A percentile compares a stretch with the other conserved stretches of the same genome.
phyloP scores from a whole-genome alignment of 371 early-diverging fungal genomes.

The Apophysomyces variabilis region DNA sequence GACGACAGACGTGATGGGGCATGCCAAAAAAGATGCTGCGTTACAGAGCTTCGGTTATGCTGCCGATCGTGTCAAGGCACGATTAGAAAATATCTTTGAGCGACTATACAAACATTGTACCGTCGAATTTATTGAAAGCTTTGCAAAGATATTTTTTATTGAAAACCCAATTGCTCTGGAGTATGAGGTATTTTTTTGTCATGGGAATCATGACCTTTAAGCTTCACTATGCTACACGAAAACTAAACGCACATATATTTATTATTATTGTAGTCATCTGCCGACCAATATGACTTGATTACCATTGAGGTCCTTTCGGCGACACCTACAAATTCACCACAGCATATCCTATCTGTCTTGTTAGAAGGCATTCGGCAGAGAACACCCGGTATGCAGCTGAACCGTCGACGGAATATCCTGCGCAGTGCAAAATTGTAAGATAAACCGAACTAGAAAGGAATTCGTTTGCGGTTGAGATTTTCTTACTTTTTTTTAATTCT shows the following conservation, averaged over 20 bases:
- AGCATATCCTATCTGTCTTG: slow-evolving; percentile 57
- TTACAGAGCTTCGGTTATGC: slow-evolving; percentile 50
- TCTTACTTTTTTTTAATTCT: slow-evolving; percentile 7
- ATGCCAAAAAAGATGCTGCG: slow-evolving; percentile 47
- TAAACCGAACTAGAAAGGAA: background rate
- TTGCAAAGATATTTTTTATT: slow-evolving; percentile 63
- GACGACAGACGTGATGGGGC: slow-evolving; percentile 26
- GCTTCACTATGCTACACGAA: too few species aligned
- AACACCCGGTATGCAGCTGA: slow-evolving; percentile 53
- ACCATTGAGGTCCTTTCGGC: slow-evolving; percentile 54
- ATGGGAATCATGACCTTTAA: background rate
- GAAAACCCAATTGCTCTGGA: slow-evolving; percentile 60
- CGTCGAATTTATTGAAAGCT: slow-evolving; percentile 66
- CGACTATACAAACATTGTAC: slow-evolving; percentile 60
- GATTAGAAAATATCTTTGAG: slow-evolving; percentile 60
- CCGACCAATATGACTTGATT: slow-evolving; percentile 34
- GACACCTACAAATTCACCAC: slow-evolving; percentile 59
- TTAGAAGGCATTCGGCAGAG: slow-evolving; percentile 61
- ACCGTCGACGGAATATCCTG: slow-evolving; percentile 38
- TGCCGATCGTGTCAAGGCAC: slow-evolving; percentile 53
- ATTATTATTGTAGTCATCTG: slow-evolving; percentile 11
- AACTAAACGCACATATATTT: too few species aligned
- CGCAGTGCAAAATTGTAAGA: slow-evolving; percentile 65
- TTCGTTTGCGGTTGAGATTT: background rate
- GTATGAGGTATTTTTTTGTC: slow-evolving; percentile 28